These are phyloP conservation scores for Tolypocladium tropicale DNA, from an alignment of 2,329 filamentous ascomycete species.

Conservation along the genomic window DNA sequence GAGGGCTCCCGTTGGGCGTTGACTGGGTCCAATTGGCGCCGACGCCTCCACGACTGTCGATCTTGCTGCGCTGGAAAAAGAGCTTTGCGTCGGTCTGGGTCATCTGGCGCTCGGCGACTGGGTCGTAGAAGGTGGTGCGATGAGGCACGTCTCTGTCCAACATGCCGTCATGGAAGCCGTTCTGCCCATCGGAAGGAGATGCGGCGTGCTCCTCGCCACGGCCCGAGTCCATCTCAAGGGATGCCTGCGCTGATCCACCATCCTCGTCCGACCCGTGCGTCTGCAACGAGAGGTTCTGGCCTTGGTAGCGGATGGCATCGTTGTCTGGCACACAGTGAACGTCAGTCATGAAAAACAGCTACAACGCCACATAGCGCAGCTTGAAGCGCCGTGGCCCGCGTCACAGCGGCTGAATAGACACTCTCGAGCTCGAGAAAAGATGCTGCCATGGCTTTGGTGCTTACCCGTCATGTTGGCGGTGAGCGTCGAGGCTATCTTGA, in stretches of 20 bases:
- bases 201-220: conserved; percentile 11
- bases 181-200: conserved; percentile 12
- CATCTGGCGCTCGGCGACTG: conserved; percentile 87
- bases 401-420: background rate
- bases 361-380: background rate
- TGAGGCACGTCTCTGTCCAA: conserved; percentile 49
- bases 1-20: conserved; percentile 37
- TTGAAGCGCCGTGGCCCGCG: background rate
- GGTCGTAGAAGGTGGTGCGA: conserved; percentile 85
- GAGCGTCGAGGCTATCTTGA: background rate
- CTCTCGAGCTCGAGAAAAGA: background rate
- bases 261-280: conserved; percentile 21
- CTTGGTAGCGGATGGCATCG: background rate
- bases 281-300: conserved; percentile 8
- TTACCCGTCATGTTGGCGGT: background rate
- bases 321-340: background rate
- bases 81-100: conserved; percentile 90
- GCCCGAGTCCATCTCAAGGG: conserved; percentile 12
- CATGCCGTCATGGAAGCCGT: conserved; percentile 42
- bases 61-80: conserved; percentile 85
- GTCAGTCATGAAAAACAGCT: background rate
- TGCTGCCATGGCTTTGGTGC: background rate
- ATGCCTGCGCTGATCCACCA: conserved; percentile 12
- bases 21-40: conserved; percentile 28
- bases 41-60: conserved; percentile 35